Percentiles rank a stretch among this genome's conserved stretches.
These are phyloP conservation scores for Filobasidium wieringae DNA, from an alignment of 768 basidiomycete species.

Conservation along the genomic window DNA sequence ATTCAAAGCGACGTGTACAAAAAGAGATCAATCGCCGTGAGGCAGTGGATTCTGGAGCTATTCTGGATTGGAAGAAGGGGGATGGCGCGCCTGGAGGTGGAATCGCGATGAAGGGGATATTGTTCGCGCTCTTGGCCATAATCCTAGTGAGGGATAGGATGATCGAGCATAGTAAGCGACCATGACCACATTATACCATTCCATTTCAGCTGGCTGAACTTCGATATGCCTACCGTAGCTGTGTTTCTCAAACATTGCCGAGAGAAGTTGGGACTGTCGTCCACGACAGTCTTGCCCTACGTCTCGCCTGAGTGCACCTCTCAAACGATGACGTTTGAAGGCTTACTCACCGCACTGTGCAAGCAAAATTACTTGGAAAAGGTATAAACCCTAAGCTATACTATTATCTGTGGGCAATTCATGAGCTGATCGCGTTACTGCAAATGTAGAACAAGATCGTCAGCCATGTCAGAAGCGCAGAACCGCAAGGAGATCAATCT, in stretches of 20 bases:
- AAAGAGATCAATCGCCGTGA: neutral
- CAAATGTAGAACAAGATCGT: neutral
- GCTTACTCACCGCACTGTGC: conserved; percentile 53
- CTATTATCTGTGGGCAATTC: neutral
- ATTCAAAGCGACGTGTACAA: neutral
- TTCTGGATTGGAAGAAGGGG: conserved; percentile 30
- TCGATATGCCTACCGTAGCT: conserved; percentile 41
- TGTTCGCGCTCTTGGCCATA: conserved; percentile 69
- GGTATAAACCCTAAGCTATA: neutral
- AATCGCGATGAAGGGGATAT: conserved; percentile 53
- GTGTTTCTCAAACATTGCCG: conserved; percentile 62
- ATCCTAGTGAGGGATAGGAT: conserved; percentile 70
- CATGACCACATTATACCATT: no score
- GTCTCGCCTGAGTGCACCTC: conserved; percentile 47
- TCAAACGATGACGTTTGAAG: conserved; percentile 49
- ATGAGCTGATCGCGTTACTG: neutral
- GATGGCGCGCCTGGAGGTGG: conserved; percentile 47
- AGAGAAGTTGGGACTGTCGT: conserved; percentile 51
- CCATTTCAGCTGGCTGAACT: neutral
- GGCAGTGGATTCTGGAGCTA: conserved; percentile 42
- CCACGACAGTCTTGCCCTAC: conserved; percentile 46
- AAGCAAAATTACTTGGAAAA: conserved; percentile 72
- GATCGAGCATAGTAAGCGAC: conserved; percentile 59
- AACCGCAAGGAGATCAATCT: conserved; percentile 39
- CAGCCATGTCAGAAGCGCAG: neutral